Base-by-base conservation (phyloP, 768 basidiomycete species). In the Neoboletus magnificus region DNA sequence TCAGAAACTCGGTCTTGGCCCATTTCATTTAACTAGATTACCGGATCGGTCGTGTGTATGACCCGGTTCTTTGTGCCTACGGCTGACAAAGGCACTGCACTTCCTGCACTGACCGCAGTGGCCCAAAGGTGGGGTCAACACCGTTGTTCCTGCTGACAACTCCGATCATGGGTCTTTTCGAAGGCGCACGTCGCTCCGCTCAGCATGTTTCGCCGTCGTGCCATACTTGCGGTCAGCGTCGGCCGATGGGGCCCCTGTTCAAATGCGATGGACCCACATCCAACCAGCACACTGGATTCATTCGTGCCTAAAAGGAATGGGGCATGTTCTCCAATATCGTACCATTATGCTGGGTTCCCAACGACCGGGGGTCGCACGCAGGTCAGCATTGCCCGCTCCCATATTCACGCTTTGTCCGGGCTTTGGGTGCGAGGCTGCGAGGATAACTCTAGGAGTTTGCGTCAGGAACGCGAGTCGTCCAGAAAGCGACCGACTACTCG, bases 381-480 rank as follows among this genome's bases (percentile, higher is more conserved):
- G 62, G 63, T 47, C 55, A 44, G 47, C 44, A 1, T 36, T 50
- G 50, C 15, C 62, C 62, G 54, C 20, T 44, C n/a, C 20, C 20
- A 9, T 23, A 36, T 15, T 22, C 9, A 1, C 22, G 7, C 3
- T 12, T 29, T 13, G 23, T 50, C 29, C 5, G 15, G 6, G 40
- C 10, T n/a, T 43, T 45, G 22, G 20, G 2, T 33, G n/a, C 13
- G 13, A 37, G 12, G 25, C 9, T 25, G 39, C 35, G 2, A 9
- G 27, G 44, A 22, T 42, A 46, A 23, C 27, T 4, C 12, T 12
- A 35, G 36, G 33, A n/a, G n/a, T 30, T 36, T 23, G 22, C 8
- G 18, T 43, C 44, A 32, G 49, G 35, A 15, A n/a, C 29, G 8
- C 22, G 1, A 10, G 42, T 44, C 48, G 15, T 33, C 30, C 8